A percentile compares a stretch with the other conserved stretches of the same genome.
phyloP scores from a whole-genome alignment of 192 early-diverging fungal species.

The Coemansia sp. region DNA sequence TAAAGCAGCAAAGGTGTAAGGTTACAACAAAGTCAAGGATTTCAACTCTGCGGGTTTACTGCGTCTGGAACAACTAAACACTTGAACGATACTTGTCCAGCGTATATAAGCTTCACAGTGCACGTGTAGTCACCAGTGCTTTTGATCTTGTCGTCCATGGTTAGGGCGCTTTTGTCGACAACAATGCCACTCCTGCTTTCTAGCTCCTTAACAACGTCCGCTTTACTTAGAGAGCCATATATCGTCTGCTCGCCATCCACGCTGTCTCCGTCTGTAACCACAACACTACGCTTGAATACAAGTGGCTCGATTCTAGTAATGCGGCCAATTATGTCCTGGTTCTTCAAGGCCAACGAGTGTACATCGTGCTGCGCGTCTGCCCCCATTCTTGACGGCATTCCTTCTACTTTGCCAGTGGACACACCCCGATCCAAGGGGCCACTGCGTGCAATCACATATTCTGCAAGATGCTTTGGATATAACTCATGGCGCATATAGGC shows the following conservation, averaged over 20 bases:
- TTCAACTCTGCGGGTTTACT: not conserved
- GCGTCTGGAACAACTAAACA: slow-evolving; percentile 19
- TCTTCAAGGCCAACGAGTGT: slow-evolving; percentile 39
- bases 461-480: slow-evolving; percentile 52
- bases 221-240: slow-evolving; percentile 46
- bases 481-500: slow-evolving; percentile 53
- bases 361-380: slow-evolving; percentile 13
- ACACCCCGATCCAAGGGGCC: slow-evolving; percentile 42
- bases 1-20: no score
- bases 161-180: slow-evolving; percentile 40
- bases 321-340: slow-evolving; percentile 34
- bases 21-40: not conserved
- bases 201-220: slow-evolving; percentile 40
- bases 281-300: slow-evolving; percentile 43
- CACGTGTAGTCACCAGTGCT: slow-evolving; percentile 44
- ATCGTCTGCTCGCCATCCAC: slow-evolving; percentile 23
- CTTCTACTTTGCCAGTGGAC: not conserved
- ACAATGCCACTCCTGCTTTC: slow-evolving; percentile 31
- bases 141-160: slow-evolving; percentile 55
- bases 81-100: slow-evolving; percentile 41
- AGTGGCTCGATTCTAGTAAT: slow-evolving; percentile 30
- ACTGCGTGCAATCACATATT: slow-evolving; percentile 31
- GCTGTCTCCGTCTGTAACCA: slow-evolving; percentile 9
- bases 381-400: not conserved
- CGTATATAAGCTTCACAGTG: slow-evolving; percentile 48